Conservation (phyloP, 345 rosid genomes). For the Anacardium occidentale region DNA sequence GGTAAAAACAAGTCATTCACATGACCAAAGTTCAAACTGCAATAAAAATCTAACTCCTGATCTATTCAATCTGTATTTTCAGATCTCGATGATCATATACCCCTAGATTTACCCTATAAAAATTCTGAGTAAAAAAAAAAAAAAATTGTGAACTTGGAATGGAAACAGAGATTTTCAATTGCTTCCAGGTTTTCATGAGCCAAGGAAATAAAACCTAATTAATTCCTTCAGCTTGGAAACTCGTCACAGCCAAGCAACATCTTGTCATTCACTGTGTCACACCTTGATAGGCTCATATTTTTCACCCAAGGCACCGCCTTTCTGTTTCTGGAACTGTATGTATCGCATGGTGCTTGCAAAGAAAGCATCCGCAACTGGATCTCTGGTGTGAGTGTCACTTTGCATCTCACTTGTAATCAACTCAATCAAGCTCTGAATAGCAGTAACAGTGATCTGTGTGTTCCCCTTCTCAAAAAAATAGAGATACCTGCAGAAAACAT, state of each 20-base stretch:
- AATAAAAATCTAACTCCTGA: too few species aligned
- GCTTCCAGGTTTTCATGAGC: neutral
- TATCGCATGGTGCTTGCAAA: constrained; percentile 71
- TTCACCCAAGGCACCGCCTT: constrained; percentile 85
- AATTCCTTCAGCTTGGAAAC: neutral
- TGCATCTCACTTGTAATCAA: constrained; percentile 76
- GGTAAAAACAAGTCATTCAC: too few species aligned
- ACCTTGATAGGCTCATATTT: constrained; percentile 69
- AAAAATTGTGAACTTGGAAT: neutral
- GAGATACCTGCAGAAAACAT: constrained; percentile 56
- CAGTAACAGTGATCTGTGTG: constrained; percentile 63
- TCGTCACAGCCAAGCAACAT: neutral
- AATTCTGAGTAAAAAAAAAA: too few species aligned
- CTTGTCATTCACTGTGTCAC: constrained; percentile 28
- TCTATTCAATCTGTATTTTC: too few species aligned
- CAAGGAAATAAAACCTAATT: neutral
- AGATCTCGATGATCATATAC: too few species aligned
- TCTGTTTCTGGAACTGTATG: constrained; percentile 90
- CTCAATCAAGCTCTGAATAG: constrained; percentile 79
- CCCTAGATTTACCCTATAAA: too few species aligned
- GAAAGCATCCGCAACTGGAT: constrained; percentile 75
- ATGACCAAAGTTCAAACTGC: too few species aligned
- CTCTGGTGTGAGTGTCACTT: constrained; percentile 59
- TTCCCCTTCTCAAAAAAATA: constrained; percentile 92
- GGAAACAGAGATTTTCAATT: neutral